A percentile compares a stretch with the other conserved stretches of the same genome.
Evolutionary conservation across 768 basidiomycete species (phyloP).

Genomic region (Podaxis mareebaensis): DNA sequence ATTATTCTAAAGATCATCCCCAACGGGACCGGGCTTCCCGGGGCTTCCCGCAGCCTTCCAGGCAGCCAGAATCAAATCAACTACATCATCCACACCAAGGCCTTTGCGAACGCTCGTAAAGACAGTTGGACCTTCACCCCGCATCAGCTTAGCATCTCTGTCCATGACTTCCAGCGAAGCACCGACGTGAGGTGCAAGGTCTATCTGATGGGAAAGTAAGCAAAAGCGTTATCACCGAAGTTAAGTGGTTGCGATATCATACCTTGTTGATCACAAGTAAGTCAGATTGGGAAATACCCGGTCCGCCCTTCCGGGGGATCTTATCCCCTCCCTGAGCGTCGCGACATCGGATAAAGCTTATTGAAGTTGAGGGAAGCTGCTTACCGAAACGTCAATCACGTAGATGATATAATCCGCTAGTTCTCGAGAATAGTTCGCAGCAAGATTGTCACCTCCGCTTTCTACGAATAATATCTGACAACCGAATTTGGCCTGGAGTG

Average conservation of each 20-base stretch:
- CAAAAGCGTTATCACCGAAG: background rate
- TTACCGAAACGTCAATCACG: slow-evolving; percentile 83
- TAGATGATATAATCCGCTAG: slow-evolving; percentile 97
- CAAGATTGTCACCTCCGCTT: slow-evolving; percentile 95
- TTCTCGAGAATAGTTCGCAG: slow-evolving; percentile 95
- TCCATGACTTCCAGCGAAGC: slow-evolving; percentile 96
- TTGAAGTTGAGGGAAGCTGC: background rate
- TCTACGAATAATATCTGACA: slow-evolving; percentile 95
- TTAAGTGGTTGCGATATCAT: background rate
- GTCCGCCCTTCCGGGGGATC: slow-evolving; percentile 97
- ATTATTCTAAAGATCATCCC: slow-evolving; percentile 28
- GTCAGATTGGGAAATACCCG: slow-evolving; percentile 96
- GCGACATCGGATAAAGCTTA: background rate
- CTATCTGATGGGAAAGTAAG: slow-evolving; percentile 55
- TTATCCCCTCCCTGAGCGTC: slow-evolving; percentile 86
- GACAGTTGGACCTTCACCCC: slow-evolving; percentile 90
- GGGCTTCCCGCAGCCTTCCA: slow-evolving; percentile 85
- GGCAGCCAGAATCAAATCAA: slow-evolving; percentile 80
- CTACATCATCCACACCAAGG: slow-evolving; percentile 80
- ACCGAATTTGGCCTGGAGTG: slow-evolving; percentile 85
- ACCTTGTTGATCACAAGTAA: slow-evolving; percentile 96
- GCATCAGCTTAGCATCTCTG: slow-evolving; percentile 90
- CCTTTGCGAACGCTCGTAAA: slow-evolving; percentile 83
- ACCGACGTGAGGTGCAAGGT: slow-evolving; percentile 89
- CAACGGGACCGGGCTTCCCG: slow-evolving; percentile 54